Percentiles rank a stretch among this genome's conserved stretches.
phyloP scores from a whole-genome alignment of 176 grass and related monocot species.

The Leersia perrieri region DNA sequence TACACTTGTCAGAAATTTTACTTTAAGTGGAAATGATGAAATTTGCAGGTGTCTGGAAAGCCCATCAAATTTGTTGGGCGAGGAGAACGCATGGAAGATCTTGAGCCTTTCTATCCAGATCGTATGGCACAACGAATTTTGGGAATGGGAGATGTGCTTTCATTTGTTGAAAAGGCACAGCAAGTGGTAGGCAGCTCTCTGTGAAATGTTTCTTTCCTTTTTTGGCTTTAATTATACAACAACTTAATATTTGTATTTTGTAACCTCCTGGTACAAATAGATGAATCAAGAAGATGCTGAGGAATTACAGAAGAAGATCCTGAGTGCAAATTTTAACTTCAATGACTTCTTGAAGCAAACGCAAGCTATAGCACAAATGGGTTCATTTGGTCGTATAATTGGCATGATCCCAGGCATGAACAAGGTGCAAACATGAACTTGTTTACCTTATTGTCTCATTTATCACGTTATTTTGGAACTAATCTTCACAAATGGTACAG shows the following conservation, averaged over 20 bases:
- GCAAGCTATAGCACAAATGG: conserved; percentile 77
- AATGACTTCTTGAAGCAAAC: conserved; percentile 96
- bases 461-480: conserved; percentile 1
- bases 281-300: conserved; percentile 96
- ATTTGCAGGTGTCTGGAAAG: conserved; percentile 77
- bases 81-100: conserved; percentile 87
- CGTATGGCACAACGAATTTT: conserved; percentile 90
- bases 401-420: conserved; percentile 69
- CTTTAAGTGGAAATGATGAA: background rate
- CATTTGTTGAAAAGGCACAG: conserved; percentile 94
- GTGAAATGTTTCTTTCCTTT: background rate
- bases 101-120: conserved; percentile 96
- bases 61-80: conserved; percentile 91
- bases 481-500: background rate
- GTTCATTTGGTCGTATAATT: conserved; percentile 57
- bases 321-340: conserved; percentile 95
- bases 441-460: background rate
- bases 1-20: background rate
- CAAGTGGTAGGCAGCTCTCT: conserved; percentile 68
- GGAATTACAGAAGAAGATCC: conserved; percentile 94
- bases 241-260: background rate
- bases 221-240: conserved; percentile 12
- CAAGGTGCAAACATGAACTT: conserved; percentile 44
- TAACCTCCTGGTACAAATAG: conserved; percentile 49
- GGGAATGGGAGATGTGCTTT: conserved; percentile 99